Percentiles rank a stretch among this genome's conserved stretches.
These are phyloP conservation scores for Grosmannia huntii DNA, from an alignment of 2,329 filamentous ascomycete genomes.

Conservation along the genomic window DNA sequence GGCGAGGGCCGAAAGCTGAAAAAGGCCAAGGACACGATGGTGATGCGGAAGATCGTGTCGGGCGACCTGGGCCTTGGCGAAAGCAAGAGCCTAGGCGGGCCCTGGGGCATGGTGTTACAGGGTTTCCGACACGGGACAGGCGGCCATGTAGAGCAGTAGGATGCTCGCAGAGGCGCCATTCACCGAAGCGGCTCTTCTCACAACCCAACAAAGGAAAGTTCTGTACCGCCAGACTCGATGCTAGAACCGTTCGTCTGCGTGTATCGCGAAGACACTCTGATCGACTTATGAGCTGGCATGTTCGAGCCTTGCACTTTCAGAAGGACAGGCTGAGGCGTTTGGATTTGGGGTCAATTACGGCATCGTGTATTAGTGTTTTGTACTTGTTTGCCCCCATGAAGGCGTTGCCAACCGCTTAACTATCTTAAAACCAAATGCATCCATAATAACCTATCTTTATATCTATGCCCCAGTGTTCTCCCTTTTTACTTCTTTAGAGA, in stretches of 20 bases:
- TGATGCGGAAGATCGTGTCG: conserved; percentile 60
- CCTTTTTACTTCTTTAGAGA: no score
- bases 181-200: background rate
- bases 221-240: background rate
- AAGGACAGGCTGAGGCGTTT: background rate
- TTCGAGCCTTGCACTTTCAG: background rate
- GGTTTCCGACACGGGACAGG: conserved; percentile 34
- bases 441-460: no score
- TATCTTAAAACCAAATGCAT: background rate
- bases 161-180: background rate
- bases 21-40: conserved; percentile 57
- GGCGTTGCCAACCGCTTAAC: background rate
- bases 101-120: conserved; percentile 37
- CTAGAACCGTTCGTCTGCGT: background rate
- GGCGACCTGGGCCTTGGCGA: conserved; percentile 41
- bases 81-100: conserved; percentile 27
- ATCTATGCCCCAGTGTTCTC: no score
- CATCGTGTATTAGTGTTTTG: background rate
- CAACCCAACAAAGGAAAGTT: background rate
- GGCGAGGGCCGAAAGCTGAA: conserved; percentile 53
- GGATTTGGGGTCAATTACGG: background rate
- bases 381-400: background rate
- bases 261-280: conserved; percentile 8
- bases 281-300: conserved; percentile 3
- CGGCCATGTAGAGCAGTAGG: conserved; percentile 15